A percentile compares a stretch with the other conserved stretches of the same genome.
Evolutionary conservation across 768 basidiomycete species (phyloP).

Genomic region (Trametes maxima): DNA sequence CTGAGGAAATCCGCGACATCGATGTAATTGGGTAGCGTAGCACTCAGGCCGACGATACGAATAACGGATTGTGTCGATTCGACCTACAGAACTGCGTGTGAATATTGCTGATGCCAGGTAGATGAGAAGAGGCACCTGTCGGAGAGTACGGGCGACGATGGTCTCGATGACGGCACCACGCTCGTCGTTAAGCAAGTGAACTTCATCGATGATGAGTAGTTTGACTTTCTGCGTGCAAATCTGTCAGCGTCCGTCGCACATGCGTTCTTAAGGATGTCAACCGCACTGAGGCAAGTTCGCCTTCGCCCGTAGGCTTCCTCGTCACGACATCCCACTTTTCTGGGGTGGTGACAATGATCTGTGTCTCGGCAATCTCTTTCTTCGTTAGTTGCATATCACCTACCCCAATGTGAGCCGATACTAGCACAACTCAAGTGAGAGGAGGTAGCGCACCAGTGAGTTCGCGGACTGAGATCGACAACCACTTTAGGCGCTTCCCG

Average conservation of each 20-base stretch:
- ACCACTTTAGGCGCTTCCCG: constrained; percentile 86
- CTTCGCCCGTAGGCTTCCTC: constrained; percentile 94
- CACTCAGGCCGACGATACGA: constrained; percentile 93
- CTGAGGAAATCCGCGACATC: constrained; percentile 95
- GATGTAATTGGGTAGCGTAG: constrained; percentile 94
- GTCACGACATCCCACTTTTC: constrained; percentile 99
- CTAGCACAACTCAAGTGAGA: background rate
- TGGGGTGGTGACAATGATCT: constrained; percentile 97
- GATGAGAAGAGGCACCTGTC: constrained; percentile 56
- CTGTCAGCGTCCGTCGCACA: background rate
- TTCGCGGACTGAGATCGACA: constrained; percentile 84
- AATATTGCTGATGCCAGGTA: background rate
- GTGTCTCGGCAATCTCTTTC: constrained; percentile 91
- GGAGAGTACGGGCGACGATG: constrained; percentile 92
- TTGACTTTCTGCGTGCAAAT: constrained; percentile 71
- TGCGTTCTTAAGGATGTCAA: background rate
- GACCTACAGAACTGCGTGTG: constrained; percentile 54
- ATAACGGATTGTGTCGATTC: constrained; percentile 96
- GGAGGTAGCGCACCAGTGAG: constrained; percentile 63
- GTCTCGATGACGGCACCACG: constrained; percentile 98
- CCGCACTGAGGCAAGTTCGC: constrained; percentile 89
- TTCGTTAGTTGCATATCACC: constrained; percentile 98
- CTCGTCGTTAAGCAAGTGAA: constrained; percentile 95
- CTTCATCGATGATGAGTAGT: constrained; percentile 95
- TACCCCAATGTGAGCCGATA: constrained; percentile 13